Base-by-base conservation (phyloP, 2,329 filamentous ascomycete genomes). In the Aureobasidium sp. region DNA sequence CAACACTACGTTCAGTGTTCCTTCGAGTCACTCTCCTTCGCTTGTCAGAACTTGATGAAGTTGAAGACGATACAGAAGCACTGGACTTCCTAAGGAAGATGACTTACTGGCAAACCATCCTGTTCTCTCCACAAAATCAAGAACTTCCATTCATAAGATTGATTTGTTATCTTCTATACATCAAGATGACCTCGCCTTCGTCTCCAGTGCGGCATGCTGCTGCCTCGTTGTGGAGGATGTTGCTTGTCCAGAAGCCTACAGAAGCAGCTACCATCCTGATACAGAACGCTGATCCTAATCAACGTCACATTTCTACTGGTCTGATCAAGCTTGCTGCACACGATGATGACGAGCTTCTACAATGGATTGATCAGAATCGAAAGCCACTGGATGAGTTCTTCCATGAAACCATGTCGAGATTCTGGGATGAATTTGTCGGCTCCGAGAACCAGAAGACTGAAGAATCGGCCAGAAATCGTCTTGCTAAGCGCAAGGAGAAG, bases 81-180 rank as follows among this genome's bases (percentile, higher is more conserved):
- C 81, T 88, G 29, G 78, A 82, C 0, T 91, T 95, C 63, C 84
- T 99, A 74, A 83, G 90, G 64, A 93, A 91, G 71, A 84, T 99
- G 68, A 85, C 90, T 0, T 97, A 97, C 73, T 99, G 94, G 94
- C 94, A 97, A 72, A 91, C 90, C 22, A 89, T 96, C 20, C 85
- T 99, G 17, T 79, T 99, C 17, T 87, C 87, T 2, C 85, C 87
- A 4, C 85, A 94, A 17, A 88, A 89, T 3, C 81, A 84, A 7
- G 91, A 96, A 48, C 85, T 89, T n/a, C 87, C 90, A 11, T 89
- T 90, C 70, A 83, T 97, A 69, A 88, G 88, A 66, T 81, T 97
- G 37, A 84, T 97, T 45, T 97, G 91, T 80, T 97, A 96, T 70
- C 85, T 97, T 64, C 84, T 99, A 3, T 99, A 97, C 72, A 87